These are phyloP conservation scores for Sugiyamaella japonica DNA, from an alignment of 1,139 yeast species.

Conservation along the genomic window DNA sequence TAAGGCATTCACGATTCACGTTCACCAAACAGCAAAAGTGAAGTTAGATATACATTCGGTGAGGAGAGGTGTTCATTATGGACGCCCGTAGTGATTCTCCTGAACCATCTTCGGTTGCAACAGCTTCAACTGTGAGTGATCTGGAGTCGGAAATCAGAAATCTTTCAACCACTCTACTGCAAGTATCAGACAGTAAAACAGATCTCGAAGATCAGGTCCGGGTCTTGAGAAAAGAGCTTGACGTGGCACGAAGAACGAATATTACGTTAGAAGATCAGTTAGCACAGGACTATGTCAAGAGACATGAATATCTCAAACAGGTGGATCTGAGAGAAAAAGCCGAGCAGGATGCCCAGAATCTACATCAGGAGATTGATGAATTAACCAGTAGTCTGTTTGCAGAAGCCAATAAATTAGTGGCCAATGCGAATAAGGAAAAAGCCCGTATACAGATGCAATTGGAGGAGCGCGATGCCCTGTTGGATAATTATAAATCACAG, in stretches of 20 bases:
- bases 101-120: not conserved
- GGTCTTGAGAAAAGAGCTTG: slow-evolving; percentile 34
- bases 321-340: slow-evolving; percentile 42
- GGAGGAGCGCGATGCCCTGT: slow-evolving; percentile 67
- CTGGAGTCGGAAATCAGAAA: slow-evolving; percentile 32
- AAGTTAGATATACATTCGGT: no score
- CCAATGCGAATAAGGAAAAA: slow-evolving; percentile 53
- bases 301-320: slow-evolving; percentile 30
- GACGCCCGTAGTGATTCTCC: no score
- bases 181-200: slow-evolving; percentile 42
- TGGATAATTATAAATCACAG: slow-evolving; percentile 68
- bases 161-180: slow-evolving; percentile 41
- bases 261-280: slow-evolving; percentile 32
- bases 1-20: no score
- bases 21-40: no score
- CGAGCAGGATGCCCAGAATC: slow-evolving; percentile 51
- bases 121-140: not conserved
- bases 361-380: slow-evolving; percentile 70
- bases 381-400: slow-evolving; percentile 65
- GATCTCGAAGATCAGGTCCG: slow-evolving; percentile 41
- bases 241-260: slow-evolving; percentile 33
- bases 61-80: no score
- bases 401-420: slow-evolving; percentile 75
- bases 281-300: slow-evolving; percentile 32
- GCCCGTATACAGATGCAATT: slow-evolving; percentile 62